A percentile compares a stretch with the other conserved stretches of the same genome.
phyloP scores from a whole-genome alignment of 1,284 basidiomycete genomes.

The Boletellus deceptivus region DNA sequence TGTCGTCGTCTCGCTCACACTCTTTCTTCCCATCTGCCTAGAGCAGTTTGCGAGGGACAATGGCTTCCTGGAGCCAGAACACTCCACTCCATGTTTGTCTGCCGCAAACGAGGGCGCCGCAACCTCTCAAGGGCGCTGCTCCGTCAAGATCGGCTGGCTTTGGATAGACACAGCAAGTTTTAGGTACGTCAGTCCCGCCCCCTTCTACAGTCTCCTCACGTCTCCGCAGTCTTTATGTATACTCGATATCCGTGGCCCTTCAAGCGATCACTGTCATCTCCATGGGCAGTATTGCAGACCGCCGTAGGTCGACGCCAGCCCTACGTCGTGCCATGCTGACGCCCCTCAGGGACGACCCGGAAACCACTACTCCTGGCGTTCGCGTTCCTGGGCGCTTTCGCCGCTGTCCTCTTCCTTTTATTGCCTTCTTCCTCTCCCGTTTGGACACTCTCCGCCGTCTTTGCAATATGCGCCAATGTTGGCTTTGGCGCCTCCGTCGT shows the following conservation, averaged over 20 bases:
- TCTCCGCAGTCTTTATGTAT: constrained; percentile 72
- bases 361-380: constrained; percentile 77
- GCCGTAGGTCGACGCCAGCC: constrained; percentile 53
- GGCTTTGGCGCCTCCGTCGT: constrained; percentile 83
- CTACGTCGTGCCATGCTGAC: constrained; percentile 3
- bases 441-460: constrained; percentile 62
- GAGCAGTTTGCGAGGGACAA: constrained; percentile 85
- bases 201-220: neutral
- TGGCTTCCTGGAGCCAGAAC: constrained; percentile 66
- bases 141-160: constrained; percentile 69
- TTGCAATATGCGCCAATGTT: constrained; percentile 76
- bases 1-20: constrained; percentile 73
- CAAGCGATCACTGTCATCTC: constrained; percentile 91
- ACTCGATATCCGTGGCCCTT: constrained; percentile 80
- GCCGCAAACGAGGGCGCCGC: constrained; percentile 16
- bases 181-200: constrained; percentile 51
- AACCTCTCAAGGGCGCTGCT: constrained; percentile 50
- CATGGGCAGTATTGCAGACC: constrained; percentile 85
- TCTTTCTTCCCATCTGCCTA: constrained; percentile 80
- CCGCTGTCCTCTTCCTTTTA: constrained; percentile 68
- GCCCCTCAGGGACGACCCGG: constrained; percentile 63
- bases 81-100: constrained; percentile 47
- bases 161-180: constrained; percentile 90
- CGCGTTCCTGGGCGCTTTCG: constrained; percentile 65
- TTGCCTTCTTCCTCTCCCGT: constrained; percentile 65